phyloP scores from a whole-genome alignment of 176 grass and related monocot species.

The Musa troglodytarum region DNA sequence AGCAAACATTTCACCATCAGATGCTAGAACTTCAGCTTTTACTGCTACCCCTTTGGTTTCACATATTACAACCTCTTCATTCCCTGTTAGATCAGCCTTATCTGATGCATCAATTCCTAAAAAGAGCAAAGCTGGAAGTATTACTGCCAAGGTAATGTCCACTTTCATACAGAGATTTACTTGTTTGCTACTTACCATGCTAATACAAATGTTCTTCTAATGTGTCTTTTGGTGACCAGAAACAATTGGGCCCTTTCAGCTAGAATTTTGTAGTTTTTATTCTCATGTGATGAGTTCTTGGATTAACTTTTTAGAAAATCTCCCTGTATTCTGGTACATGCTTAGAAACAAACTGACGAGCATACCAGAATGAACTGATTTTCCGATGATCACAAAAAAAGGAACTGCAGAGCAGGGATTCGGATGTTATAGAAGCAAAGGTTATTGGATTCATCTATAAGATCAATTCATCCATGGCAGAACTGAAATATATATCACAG shows the following conservation, averaged over 20 bases:
- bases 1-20: neutral
- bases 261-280: neutral
- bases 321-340: neutral
- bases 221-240: too few species aligned
- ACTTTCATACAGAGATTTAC: neutral
- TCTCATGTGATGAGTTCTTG: neutral
- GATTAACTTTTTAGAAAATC: neutral
- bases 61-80: neutral
- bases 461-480: neutral
- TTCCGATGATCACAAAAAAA: neutral
- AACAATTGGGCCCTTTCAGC: neutral
- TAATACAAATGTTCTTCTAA: too few species aligned
- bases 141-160: neutral
- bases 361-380: neutral
- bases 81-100: neutral
- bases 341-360: neutral
- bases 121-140: slow-evolving; percentile 2
- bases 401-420: neutral
- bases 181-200: neutral
- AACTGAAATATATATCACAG: neutral
- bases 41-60: slow-evolving; percentile 1
- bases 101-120: slow-evolving; percentile 1
- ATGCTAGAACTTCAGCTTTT: slow-evolving; percentile 3
- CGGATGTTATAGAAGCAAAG: neutral
- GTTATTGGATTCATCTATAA: neutral